Evolutionary conservation across 306 rosid species (phyloP), one percentile per base, ranked within the genome.

Genomic region (Glycyrrhiza uralensis): DNA sequence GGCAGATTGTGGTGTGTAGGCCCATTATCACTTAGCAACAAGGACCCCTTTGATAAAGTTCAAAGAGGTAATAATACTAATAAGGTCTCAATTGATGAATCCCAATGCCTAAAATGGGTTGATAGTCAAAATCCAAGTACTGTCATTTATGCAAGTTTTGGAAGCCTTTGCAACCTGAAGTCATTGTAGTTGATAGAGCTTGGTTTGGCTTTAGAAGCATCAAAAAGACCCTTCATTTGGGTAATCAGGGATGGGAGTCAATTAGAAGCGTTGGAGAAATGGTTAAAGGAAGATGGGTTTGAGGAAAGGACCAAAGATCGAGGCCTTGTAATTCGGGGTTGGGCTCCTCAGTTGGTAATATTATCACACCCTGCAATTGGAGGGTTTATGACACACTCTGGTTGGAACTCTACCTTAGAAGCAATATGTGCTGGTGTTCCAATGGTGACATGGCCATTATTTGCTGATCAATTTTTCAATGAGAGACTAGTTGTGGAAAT

Each of bases 361-460:
- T 7, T 87, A 17, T 79, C 92, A 10, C 96, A 85, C 64, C 71
- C 58, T 42, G 38, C 92, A 5, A n/a, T 75, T 23, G 86, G 87
- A 15, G 92, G 89, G 9, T 87, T 87, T 24, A 5, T 85, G 47
- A 82, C 87, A 32, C 92, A 87, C 35, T 89, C 90, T 61, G 92
- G 90, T 4, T 87, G 92, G 96, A 85, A 85, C 60, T 89, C 92
- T 6, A 66, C 72, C 0, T 11, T 85, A 1, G 96, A 87, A 59
- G 87, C 85, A 11, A 62, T 89, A 42, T 70, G 81, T 72, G 82
- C 66, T 7, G 90, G 88, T 10, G 79, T 81, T 2, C 93, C 85
- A 13, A 79, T 88, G 88, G n/a, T 77, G 56, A 85, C 90, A 10
- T 88, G 90, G 93, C 93, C 93, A 58, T 3, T 85, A 52, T 77